phyloP scores from a whole-genome alignment of 352 stramenopile genomes.

The Phytopythium kandeliae region DNA sequence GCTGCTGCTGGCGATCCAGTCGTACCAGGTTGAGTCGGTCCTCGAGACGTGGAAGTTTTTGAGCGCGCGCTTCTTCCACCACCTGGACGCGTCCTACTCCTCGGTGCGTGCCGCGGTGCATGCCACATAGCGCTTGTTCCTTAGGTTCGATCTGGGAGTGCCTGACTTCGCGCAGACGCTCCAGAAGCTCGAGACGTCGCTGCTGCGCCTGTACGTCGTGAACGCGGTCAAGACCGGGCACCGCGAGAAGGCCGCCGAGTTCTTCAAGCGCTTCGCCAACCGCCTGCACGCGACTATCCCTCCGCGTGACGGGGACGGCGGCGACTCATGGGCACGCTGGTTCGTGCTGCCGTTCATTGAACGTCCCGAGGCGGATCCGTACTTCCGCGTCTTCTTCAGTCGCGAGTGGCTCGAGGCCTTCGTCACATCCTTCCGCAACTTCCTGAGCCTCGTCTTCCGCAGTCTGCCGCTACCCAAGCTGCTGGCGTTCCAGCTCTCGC shows the following conservation, averaged over 20 bases:
- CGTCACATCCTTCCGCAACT: constrained; percentile 73
- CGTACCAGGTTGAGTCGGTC: constrained; percentile 69
- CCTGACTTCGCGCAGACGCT: constrained; percentile 51
- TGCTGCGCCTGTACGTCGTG: constrained; percentile 70
- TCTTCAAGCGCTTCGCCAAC: constrained; percentile 67
- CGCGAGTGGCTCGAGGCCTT: constrained; percentile 69
- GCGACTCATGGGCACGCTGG: constrained; percentile 70
- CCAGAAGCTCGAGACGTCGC: constrained; percentile 55
- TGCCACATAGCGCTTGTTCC: too few relatives aligned
- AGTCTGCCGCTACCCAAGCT: constrained; percentile 72
- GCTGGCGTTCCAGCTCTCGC: constrained; percentile 63
- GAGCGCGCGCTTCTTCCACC: constrained; percentile 71
- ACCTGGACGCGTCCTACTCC: constrained; percentile 66
- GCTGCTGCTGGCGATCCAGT: constrained; percentile 55
- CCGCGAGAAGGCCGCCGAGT: constrained; percentile 63
- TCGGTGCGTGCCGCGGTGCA: constrained; percentile 19
- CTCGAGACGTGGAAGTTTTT: constrained; percentile 81
- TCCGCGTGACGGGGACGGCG: constrained; percentile 8
- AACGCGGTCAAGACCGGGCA: constrained; percentile 69
- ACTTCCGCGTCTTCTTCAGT: constrained; percentile 74
- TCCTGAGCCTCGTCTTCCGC: constrained; percentile 70
- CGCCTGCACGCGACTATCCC: constrained; percentile 47
- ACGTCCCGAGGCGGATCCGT: constrained; percentile 59
- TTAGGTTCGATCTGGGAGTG: too few relatives aligned
- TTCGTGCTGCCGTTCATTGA: constrained; percentile 81